phyloP scores from a whole-genome alignment of 495 filamentous ascomycete species.

The Trypethelium eluteriae region DNA sequence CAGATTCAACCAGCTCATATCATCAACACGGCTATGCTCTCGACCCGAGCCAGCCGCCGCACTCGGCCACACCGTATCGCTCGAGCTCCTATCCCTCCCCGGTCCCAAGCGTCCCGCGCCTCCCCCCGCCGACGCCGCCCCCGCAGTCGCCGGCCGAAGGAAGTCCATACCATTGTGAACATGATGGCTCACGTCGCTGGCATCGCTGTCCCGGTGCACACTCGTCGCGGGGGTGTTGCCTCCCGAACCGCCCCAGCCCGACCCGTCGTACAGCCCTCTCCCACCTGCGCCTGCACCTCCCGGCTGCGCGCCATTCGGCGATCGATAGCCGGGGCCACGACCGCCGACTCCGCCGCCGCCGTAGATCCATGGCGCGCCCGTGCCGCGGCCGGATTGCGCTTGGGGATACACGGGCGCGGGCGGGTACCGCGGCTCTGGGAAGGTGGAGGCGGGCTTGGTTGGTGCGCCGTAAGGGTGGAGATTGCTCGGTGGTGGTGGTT shows the following conservation, averaged over 20 bases:
- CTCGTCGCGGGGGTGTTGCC: neutral
- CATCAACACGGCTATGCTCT: slow-evolving; percentile 3
- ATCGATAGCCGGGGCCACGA: neutral
- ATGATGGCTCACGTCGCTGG: neutral
- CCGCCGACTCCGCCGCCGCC: neutral
- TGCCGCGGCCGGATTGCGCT: slow-evolving; percentile 2
- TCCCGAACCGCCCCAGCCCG: neutral
- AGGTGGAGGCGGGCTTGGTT: neutral
- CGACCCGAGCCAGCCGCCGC: neutral
- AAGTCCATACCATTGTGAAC: neutral
- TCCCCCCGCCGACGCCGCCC: neutral
- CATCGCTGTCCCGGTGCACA: neutral
- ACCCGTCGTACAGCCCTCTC: neutral
- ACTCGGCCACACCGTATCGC: neutral
- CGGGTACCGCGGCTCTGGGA: neutral
- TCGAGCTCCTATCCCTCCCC: slow-evolving; percentile 2
- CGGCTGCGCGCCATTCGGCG: neutral
- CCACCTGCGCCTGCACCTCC: neutral
- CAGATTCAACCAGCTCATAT: slow-evolving; percentile 8
- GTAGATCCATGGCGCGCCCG: slow-evolving; percentile 4
- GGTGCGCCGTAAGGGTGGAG: neutral
- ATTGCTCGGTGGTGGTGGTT: neutral
- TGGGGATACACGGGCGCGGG: neutral
- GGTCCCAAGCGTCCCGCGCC: neutral
- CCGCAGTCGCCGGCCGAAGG: neutral